phyloP scores from a whole-genome alignment of 495 filamentous ascomycete species.

The Penicillium pancosmium region DNA sequence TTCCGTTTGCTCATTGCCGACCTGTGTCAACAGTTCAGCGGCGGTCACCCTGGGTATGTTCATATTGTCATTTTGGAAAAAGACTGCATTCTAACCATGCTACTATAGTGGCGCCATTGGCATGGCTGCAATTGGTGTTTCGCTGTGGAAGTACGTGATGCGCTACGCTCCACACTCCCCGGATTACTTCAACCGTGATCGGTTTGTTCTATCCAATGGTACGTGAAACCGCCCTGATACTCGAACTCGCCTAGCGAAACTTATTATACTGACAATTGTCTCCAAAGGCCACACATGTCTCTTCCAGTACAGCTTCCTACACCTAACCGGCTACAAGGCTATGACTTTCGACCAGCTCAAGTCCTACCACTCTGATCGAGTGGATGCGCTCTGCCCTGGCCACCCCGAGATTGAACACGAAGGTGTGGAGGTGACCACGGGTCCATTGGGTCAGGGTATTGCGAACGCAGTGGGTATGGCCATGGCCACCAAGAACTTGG shows the following conservation, averaged over 20 bases:
- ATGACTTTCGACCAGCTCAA: slow-evolving; percentile 64
- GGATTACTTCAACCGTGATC: slow-evolving; percentile 84
- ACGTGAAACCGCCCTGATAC: background rate
- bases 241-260: background rate
- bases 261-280: background rate
- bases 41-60: slow-evolving; percentile 58
- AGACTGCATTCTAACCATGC: background rate
- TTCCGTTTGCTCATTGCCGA: slow-evolving; percentile 60
- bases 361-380: slow-evolving; percentile 58
- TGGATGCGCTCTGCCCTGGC: slow-evolving; percentile 56
- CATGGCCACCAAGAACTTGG: slow-evolving; percentile 57
- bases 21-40: slow-evolving; percentile 60
- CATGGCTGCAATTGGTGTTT: slow-evolving; percentile 87
- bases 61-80: background rate
- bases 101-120: slow-evolving; percentile 68
- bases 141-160: slow-evolving; percentile 91
- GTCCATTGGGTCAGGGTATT: slow-evolving; percentile 59
- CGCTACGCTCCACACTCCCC: slow-evolving; percentile 92
- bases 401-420: slow-evolving; percentile 65
- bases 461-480: slow-evolving; percentile 60
- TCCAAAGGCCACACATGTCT: slow-evolving; percentile 58
- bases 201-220: slow-evolving; percentile 78
- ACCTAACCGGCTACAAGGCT: slow-evolving; percentile 58
- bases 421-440: slow-evolving; percentile 65
- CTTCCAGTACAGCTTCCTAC: slow-evolving; percentile 61